Evolutionary conservation across 176 grass and related monocot species (phyloP), one percentile per base, ranked within the genome.

Genomic region (Phoenix dactylifera): DNA sequence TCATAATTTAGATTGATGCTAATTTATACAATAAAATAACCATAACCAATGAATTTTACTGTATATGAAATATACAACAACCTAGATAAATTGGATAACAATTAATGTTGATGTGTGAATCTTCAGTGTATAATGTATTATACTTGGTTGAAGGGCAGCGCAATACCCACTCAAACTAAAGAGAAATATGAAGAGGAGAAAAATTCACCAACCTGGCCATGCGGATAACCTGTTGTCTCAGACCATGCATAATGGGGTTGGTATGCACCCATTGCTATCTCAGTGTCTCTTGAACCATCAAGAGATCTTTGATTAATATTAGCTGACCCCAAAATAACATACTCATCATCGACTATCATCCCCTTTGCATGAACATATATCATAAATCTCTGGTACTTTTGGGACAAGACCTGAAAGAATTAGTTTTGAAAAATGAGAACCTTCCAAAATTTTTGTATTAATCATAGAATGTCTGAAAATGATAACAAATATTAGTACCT

Each of bases 241-340:
- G 57, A 16, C 75, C 75, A 62, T 9, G 63, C 18, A 52, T 71
- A 58, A 51, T 73, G 54, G 4, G 92, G 92, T 58, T 97, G 92
- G 72, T 88, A 90, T 0, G 69, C 78, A 69, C 92, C 92, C 66
- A 97, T 80, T 50, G 80, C 87, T 62, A 97, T 80, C 76, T 97
- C 87, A 16, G 87, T 97, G 72, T 97, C 92, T 50, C 92, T 83
- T 6, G 81, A 82, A 16, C 87, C 92, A 16, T 67, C 69, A 16
- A 88, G 78, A 15, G 92, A 97, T 0, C 87, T 77, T 81, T 88
- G 92, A 78, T 97, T 97, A 64, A 97, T 80, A 59, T 97, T 97
- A 19, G 92, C 92, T 26, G 87, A 97, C 17, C 87, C 92, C 52
- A 97, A 1, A 44, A 97, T 75, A 55, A 97, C 81, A 80, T 91